Evolutionary conservation across 495 filamentous ascomycete genomes (phyloP), one percentile per base, ranked within the genome.

Genomic region (Monascus purpureus): DNA sequence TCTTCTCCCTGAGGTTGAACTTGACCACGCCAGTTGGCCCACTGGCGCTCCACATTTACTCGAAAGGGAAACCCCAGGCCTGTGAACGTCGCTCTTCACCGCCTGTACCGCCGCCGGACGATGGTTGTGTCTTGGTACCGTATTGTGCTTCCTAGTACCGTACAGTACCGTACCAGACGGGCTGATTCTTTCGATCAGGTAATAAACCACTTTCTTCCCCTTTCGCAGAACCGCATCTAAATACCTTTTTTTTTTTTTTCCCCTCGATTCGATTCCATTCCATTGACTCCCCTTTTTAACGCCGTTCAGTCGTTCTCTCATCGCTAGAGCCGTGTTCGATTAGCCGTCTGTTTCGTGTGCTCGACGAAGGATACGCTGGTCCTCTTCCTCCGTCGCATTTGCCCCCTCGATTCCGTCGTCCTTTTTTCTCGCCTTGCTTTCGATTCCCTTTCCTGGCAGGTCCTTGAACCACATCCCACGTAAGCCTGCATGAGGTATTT

Each of bases 401-500:
- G 50, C 46, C 4, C 25, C 11, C 13, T 27, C 4, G 11, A 7
- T 15, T 16, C 15, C 4, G 27, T 29, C 14, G 15, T 15, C 14
- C 15, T 8, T 16, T 29, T 29, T 29, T 29, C 8, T 29, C 15
- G n/a, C 13, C 25, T 12, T 24, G 6, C 11, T 24, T 6, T 6
- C 6, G 11, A 24, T 24, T 36, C 35, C 22, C 18, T 41, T 33
- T 35, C 28, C 34, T 42, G 46, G 46, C 42, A 50, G 46, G 46
- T 46, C 46, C 42, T 47, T 31, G 34, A 49, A 33, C 47, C 47
- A 39, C 44, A 52, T 47, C 55, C 59, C 55, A 61, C 55, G 57
- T 59, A 62, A 62, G 50, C 42, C 50, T 57, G 53, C 58, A n/a
- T n/a, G n/a, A 59, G 50, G 41, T 46, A 42, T 36, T 43, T 40